Evolutionary conservation across 805 yeast genomes (phyloP), one percentile per base, ranked within the genome.

Genomic region (Suhomyces vadensis): DNA sequence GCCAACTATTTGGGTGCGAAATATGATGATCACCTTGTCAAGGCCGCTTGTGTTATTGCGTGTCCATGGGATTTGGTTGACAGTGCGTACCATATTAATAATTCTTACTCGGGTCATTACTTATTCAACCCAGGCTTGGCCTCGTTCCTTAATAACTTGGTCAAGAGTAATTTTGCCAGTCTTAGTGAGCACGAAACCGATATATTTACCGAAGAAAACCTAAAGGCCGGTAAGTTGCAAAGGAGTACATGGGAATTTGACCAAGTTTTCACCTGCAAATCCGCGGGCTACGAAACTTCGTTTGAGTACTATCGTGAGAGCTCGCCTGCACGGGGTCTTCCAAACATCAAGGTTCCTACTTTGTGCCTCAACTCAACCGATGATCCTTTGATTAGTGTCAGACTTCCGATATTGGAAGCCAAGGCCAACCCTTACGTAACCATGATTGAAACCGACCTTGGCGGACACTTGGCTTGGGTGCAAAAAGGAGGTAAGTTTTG

Each of bases 391-490:
- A 82, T 81, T 10, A 81, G 85, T 10, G 67, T 69, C 1, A 60
- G 69, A 17, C 57, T 85, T 20, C 94, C 94, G 1, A 58, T 60
- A 27, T 58, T 57, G 11, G 83, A 81, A 47, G 73, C 78, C 16
- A 50, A 56, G 31, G 50, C 58, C 23, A 86, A 86, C 56, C 94
- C 95, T 1, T 79, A 75, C 56, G 64, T 80, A 25, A 64, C 77
- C 35, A 52, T 83, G 55, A 70, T 82, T 4, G 75, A 81, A 46
- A 83, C 91, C 5, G 72, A 76, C 33, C 70, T 77, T 41, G 96
- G 96, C 5, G 95, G 95, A 1, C 96, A 87, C 63, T 73, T 87
- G 42, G 94, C 87, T n/a, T 87, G 85, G 84, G 87, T 81, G 48
- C 71, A 75, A 50, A 64, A 71, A 38, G 66, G 73, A 20, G 85